These are phyloP conservation scores for Ascodesmis nigricans DNA, from an alignment of 495 filamentous ascomycete genomes.

Conservation along the genomic window DNA sequence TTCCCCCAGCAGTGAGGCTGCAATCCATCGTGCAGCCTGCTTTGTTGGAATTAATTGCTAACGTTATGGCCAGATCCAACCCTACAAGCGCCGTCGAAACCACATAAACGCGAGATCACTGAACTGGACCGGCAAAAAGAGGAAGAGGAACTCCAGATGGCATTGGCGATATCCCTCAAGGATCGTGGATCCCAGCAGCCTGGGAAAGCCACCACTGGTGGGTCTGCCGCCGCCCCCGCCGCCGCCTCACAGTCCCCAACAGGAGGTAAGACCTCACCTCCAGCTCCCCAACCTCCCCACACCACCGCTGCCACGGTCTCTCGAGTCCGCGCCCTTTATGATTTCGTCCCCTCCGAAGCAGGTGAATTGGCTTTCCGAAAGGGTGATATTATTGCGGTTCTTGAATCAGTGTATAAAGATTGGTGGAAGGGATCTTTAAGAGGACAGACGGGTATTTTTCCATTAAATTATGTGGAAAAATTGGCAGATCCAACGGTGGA, in stretches of 20 bases:
- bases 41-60: background rate
- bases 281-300: constrained; percentile 27
- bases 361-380: constrained; percentile 92
- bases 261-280: constrained; percentile 21
- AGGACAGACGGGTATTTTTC: constrained; percentile 93
- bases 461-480: constrained; percentile 96
- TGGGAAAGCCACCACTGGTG: constrained; percentile 10
- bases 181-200: constrained; percentile 36
- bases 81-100: constrained; percentile 75
- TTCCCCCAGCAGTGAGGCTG: constrained; percentile 6
- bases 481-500: constrained; percentile 82
- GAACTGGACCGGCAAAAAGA: constrained; percentile 81
- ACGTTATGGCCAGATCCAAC: constrained; percentile 51
- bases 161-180: constrained; percentile 71
- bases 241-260: constrained; percentile 18
- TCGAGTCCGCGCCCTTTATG: constrained; percentile 76
- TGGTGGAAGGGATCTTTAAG: constrained; percentile 96
- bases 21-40: no score
- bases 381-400: constrained; percentile 87
- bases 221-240: constrained; percentile 13
- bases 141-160: constrained; percentile 94
- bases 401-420: constrained; percentile 96
- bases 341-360: constrained; percentile 82
- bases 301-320: constrained; percentile 97
- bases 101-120: constrained; percentile 75